phyloP scores from a whole-genome alignment of 106 monocot genomes.

The Hemerocallis citrina region DNA sequence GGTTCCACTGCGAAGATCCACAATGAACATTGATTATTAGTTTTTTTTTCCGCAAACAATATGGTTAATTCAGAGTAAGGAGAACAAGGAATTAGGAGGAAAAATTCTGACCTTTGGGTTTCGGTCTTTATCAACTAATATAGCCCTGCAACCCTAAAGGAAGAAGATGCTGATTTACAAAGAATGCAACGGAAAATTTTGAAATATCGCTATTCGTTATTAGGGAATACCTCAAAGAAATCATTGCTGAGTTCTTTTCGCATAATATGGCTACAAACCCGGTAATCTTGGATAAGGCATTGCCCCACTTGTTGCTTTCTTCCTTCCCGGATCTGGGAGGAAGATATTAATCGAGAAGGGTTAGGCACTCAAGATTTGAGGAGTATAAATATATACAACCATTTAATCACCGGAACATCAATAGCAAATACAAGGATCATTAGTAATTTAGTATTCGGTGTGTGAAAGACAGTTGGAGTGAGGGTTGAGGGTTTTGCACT shows the following conservation, averaged over 20 bases:
- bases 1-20: constrained; percentile 63
- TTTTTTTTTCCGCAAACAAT: neutral
- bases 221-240: constrained; percentile 60
- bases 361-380: too few species aligned
- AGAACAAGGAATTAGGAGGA: neutral
- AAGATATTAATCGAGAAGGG: too few species aligned
- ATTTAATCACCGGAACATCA: too few species aligned
- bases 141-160: constrained; percentile 79
- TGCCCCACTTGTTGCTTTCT: constrained; percentile 47
- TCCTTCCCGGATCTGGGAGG: constrained; percentile 93
- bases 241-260: constrained; percentile 76
- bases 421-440: too few species aligned
- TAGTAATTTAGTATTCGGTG: too few species aligned
- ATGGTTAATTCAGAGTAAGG: neutral
- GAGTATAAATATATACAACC: too few species aligned
- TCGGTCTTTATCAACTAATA: constrained; percentile 78
- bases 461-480: too few species aligned
- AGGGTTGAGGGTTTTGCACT: too few species aligned
- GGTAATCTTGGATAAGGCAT: constrained; percentile 66
- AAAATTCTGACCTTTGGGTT: constrained; percentile 78
- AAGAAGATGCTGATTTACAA: neutral
- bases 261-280: constrained; percentile 66
- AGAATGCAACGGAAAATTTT: neutral
- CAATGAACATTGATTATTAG: neutral
- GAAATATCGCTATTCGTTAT: neutral